Percentiles rank a stretch among this genome's conserved stretches.
These are phyloP conservation scores for Pythium folliculosum DNA, from an alignment of 352 stramenopile species.

Conservation along the genomic window DNA sequence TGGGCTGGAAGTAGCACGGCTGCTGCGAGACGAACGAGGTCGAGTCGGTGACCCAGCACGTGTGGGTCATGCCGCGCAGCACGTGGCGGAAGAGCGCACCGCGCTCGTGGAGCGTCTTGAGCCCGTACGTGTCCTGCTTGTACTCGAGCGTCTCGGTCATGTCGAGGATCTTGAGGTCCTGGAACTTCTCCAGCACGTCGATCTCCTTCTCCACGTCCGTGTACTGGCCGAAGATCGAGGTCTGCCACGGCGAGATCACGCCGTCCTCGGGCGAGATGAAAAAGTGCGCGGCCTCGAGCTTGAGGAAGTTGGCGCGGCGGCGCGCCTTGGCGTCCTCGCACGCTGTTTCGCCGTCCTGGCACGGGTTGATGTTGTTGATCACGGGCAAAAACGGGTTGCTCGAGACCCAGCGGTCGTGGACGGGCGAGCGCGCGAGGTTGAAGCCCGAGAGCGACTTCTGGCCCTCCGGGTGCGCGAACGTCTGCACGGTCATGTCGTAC, in stretches of 20 bases:
- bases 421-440: constrained; percentile 34
- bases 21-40: not conserved
- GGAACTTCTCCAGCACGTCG: constrained; percentile 35
- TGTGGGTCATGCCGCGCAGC: constrained; percentile 31
- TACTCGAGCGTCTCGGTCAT: constrained; percentile 46
- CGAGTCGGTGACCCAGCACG: constrained; percentile 38
- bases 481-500: constrained; percentile 34
- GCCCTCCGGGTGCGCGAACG: constrained; percentile 32
- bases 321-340: constrained; percentile 19
- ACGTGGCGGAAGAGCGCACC: constrained; percentile 30
- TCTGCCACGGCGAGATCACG: constrained; percentile 46
- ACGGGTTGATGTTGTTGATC: constrained; percentile 39
- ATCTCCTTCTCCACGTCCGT: constrained; percentile 27
- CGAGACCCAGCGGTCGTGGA: constrained; percentile 24
- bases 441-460: constrained; percentile 30
- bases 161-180: constrained; percentile 35
- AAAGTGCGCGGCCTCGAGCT: constrained; percentile 35
- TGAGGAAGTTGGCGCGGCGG: constrained; percentile 38
- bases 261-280: constrained; percentile 41
- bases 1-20: constrained; percentile 21
- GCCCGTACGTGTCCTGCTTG: constrained; percentile 38
- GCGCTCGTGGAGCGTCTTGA: constrained; percentile 37
- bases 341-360: constrained; percentile 14
- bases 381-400: constrained; percentile 42
- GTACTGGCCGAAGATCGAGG: constrained; percentile 37